phyloP scores from a whole-genome alignment of 257 asterid species.

The Solanum okadae region DNA sequence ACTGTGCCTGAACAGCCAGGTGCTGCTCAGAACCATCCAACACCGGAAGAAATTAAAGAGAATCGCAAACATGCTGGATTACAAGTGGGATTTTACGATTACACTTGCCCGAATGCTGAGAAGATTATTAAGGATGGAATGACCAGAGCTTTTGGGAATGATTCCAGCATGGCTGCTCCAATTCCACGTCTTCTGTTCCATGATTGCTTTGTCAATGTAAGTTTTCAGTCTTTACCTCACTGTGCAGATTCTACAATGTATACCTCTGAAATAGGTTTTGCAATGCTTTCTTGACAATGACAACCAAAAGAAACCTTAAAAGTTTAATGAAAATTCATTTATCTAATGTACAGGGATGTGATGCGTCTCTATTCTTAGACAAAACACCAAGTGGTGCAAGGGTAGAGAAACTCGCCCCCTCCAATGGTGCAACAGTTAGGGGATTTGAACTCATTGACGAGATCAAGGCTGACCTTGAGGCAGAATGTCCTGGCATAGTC shows the following conservation, averaged over 20 bases:
- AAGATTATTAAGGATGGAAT: slow-evolving; percentile 23
- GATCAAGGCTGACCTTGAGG: slow-evolving; percentile 35
- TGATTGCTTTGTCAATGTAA: slow-evolving; percentile 56
- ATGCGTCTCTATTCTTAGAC: slow-evolving; percentile 59
- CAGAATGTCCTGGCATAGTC: slow-evolving; percentile 46
- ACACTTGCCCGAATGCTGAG: slow-evolving; percentile 53
- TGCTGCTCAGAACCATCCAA: neutral
- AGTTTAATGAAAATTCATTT: neutral
- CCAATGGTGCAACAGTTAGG: slow-evolving; percentile 27
- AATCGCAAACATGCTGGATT: slow-evolving; percentile 1
- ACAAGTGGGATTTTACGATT: slow-evolving; percentile 25
- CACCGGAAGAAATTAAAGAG: neutral
- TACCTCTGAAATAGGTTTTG: neutral
- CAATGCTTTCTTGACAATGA: neutral
- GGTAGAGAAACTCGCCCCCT: slow-evolving; percentile 40
- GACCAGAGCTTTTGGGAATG: slow-evolving; percentile 14
- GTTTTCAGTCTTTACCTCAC: neutral
- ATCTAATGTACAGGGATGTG: slow-evolving; percentile 46
- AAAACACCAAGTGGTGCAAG: slow-evolving; percentile 27
- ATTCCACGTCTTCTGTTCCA: slow-evolving; percentile 47
- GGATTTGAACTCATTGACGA: slow-evolving; percentile 41
- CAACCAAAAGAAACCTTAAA: neutral
- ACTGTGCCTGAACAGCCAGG: neutral
- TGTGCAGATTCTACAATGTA: neutral
- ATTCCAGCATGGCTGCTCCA: slow-evolving; percentile 37